Percentiles rank a stretch among this genome's conserved stretches.
These are phyloP conservation scores for Peronospora destructor DNA, from an alignment of 352 stramenopile genomes.

Conservation along the genomic window DNA sequence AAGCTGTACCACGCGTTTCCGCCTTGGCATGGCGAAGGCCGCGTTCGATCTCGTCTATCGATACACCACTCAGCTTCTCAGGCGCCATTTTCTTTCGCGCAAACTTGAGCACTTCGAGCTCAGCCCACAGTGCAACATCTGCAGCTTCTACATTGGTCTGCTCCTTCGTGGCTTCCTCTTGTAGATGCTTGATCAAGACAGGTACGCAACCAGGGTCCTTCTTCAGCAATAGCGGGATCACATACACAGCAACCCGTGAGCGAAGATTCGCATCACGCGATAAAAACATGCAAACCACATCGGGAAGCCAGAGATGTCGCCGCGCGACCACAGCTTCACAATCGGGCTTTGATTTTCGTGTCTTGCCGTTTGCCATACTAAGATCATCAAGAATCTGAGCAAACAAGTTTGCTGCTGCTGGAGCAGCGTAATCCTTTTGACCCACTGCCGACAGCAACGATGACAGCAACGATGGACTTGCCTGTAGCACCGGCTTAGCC, in stretches of 20 bases:
- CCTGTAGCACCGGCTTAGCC: conserved; percentile 35
- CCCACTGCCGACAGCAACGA: conserved; percentile 55
- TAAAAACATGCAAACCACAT: conserved; percentile 49
- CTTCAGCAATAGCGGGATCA: conserved; percentile 65
- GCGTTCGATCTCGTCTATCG: conserved; percentile 44
- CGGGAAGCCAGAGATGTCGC: conserved; percentile 47
- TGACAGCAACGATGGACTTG: conserved; percentile 43
- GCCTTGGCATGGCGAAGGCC: conserved; percentile 48
- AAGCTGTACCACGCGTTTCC: conserved; percentile 61
- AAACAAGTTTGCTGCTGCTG: conserved; percentile 60
- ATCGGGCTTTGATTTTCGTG: conserved; percentile 12
- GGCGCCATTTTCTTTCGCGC: conserved; percentile 59
- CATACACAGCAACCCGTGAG: conserved; percentile 62
- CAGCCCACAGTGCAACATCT: conserved; percentile 56
- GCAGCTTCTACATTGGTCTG: conserved; percentile 14
- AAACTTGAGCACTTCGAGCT: conserved; percentile 76
- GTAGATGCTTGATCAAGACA: conserved; percentile 44
- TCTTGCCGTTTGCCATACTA: conserved; percentile 12
- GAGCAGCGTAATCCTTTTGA: conserved; percentile 63
- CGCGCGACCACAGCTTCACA: conserved; percentile 22
- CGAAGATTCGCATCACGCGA: conserved; percentile 48
- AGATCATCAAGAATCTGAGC: conserved; percentile 55
- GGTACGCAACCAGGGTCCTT: conserved; percentile 52
- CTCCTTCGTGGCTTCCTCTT: conserved; percentile 19
- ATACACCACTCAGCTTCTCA: conserved; percentile 49